These are phyloP conservation scores for Leucocoprinus sp. DNA, from an alignment of 768 basidiomycete genomes.

Conservation along the genomic window DNA sequence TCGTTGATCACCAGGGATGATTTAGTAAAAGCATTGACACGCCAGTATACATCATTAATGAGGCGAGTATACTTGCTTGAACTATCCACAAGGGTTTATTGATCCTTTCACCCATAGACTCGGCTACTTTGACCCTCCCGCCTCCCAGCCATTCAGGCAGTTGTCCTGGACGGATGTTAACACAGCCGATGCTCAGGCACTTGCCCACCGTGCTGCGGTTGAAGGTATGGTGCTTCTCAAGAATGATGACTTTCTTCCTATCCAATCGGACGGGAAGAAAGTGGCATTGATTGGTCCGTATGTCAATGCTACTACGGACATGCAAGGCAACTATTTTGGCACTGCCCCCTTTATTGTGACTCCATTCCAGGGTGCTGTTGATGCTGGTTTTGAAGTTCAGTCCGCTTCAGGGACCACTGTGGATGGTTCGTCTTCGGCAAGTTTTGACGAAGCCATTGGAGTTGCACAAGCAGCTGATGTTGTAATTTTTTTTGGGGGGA, in stretches of 20 bases:
- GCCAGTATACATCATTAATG: constrained; percentile 46
- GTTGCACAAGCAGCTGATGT: constrained; percentile 42
- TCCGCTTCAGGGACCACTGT: constrained; percentile 36
- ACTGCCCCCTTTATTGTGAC: constrained; percentile 48
- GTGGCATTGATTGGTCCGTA: constrained; percentile 55
- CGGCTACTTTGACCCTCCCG: constrained; percentile 49
- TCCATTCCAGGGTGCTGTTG: constrained; percentile 39
- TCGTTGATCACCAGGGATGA: constrained; percentile 36
- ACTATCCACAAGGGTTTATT: background rate
- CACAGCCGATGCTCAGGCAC: constrained; percentile 33
- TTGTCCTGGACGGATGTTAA: constrained; percentile 42
- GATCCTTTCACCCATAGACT: constrained; percentile 26
- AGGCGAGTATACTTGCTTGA: constrained; percentile 24
- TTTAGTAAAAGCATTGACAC: constrained; percentile 33
- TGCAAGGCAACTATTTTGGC: constrained; percentile 55
- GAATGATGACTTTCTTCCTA: constrained; percentile 53
- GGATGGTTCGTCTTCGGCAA: constrained; percentile 28
- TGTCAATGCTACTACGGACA: constrained; percentile 44
- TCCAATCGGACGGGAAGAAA: constrained; percentile 34
- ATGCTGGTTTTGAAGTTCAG: constrained; percentile 38
- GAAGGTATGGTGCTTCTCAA: constrained; percentile 55
- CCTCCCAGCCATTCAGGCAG: constrained; percentile 41
- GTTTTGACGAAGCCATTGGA: constrained; percentile 43
- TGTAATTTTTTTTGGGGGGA: constrained; percentile 46
- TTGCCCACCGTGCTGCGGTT: constrained; percentile 43